Conservation (phyloP, 2,329 filamentous ascomycete genomes). For the Alternaria angustiovoidea region DNA sequence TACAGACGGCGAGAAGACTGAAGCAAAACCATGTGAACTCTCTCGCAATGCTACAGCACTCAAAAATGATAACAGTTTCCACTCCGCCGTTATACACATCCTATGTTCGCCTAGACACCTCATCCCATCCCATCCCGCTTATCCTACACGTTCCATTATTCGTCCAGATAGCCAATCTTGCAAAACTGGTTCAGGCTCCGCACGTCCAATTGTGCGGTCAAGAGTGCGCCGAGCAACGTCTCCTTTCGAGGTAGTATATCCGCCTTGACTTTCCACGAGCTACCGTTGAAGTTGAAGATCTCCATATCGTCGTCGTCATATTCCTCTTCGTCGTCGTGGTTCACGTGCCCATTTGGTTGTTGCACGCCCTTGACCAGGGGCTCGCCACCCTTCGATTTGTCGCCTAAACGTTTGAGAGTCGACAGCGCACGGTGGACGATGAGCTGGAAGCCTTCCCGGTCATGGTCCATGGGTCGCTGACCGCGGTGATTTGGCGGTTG, state of each 20-base stretch:
- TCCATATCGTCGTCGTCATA: constrained; percentile 39
- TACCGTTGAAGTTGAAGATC: constrained; percentile 41
- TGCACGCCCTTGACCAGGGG: constrained; percentile 39
- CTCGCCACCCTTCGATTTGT: constrained; percentile 53
- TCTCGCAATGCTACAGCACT: constrained; percentile 1
- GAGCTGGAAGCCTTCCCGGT: constrained; percentile 48
- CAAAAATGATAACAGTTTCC: background rate
- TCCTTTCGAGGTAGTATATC: constrained; percentile 57
- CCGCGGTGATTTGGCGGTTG: constrained; percentile 42
- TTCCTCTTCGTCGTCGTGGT: constrained; percentile 29
- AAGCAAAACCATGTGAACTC: constrained; percentile 2
- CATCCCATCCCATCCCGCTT: background rate
- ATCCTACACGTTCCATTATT: constrained; percentile 20
- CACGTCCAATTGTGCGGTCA: constrained; percentile 55
- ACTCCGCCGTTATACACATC: constrained; percentile 8
- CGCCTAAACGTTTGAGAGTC: constrained; percentile 57
- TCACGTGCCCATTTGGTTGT: constrained; percentile 37
- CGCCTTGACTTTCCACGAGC: constrained; percentile 45
- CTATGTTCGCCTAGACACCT: constrained; percentile 1
- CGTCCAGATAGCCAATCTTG: constrained; percentile 49
- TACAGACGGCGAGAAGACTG: constrained; percentile 1
- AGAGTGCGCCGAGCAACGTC: constrained; percentile 57
- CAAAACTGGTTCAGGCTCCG: constrained; percentile 54
- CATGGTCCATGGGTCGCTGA: constrained; percentile 44
- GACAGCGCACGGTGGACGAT: constrained; percentile 56